Evolutionary conservation across 768 basidiomycete genomes (phyloP), one percentile per base, ranked within the genome.

Genomic region (Rubroboletus satanas): DNA sequence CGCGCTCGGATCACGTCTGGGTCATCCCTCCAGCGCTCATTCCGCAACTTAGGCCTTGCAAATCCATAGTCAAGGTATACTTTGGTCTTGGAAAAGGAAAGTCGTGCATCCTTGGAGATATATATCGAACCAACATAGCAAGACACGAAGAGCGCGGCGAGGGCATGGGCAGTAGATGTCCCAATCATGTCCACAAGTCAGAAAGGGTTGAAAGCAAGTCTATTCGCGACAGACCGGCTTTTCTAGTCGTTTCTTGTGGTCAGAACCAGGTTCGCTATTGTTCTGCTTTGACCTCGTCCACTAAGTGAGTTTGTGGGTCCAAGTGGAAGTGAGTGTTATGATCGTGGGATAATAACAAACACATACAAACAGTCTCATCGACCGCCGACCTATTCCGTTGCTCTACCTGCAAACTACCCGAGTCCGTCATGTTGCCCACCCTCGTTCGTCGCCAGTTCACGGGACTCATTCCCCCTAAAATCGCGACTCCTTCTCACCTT

Each of bases 401-500:
- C 15, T 52, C 51, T 7, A 11, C 32, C 3, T 29, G 18, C 6
- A 37, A 12, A 31, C 18, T 11, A 21, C 10, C 23, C 51, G 32
- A 63, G 61, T 56, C 58, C 64, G 77, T 64, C 67, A 94, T 94
- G 93, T 83, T 87, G 76, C 80, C 90, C 61, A 83, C 93, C 51
- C 84, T 90, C 75, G 78, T 86, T 73, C 87, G 91, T 71, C 88
- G 91, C 67, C 84, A 89, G 70, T 85, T 98, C 62, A 83, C 82
- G 57, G 83, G 85, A 51, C 81, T 97, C 54, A 84, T 97, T 63
- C 95, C 95, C 38, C 95, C 95, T 48, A 98, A 98, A 79, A 88
- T 98, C 67, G 94, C 95, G 52, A 90, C 93, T 10, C 93, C 94
- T 1, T 81, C 83, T 49, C 85, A 91, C 62, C 85, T 97, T 55